These are phyloP conservation scores for Pseudogymnoascus sp. DNA, from an alignment of 2,329 filamentous ascomycete genomes.

Conservation along the genomic window DNA sequence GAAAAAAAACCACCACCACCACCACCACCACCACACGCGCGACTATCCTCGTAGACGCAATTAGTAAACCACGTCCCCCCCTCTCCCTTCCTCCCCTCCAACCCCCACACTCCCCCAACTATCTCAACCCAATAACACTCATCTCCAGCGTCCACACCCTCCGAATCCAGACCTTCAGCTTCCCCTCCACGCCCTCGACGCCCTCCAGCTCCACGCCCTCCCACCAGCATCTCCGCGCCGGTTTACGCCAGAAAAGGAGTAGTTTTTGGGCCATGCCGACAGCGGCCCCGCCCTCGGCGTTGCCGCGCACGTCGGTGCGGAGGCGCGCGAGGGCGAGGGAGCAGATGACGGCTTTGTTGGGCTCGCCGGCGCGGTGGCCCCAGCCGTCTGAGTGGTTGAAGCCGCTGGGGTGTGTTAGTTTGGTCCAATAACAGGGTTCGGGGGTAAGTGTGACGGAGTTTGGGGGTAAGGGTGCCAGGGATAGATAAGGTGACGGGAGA, in stretches of 20 bases:
- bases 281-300: constrained; percentile 64
- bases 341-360: constrained; percentile 97
- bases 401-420: constrained; percentile 47
- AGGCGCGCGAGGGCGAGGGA: constrained; percentile 87
- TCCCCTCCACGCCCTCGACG: constrained; percentile 83
- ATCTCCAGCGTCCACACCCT: constrained; percentile 98
- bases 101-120: constrained; percentile 20
- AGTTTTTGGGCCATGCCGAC: constrained; percentile 99
- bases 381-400: constrained; percentile 94
- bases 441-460: no score
- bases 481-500: not conserved
- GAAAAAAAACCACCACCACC: no score
- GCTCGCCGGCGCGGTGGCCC: constrained; percentile 95
- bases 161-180: constrained; percentile 95
- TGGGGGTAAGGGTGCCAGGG: no score
- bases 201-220: constrained; percentile 87
- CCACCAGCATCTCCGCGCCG: constrained; percentile 96
- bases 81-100: not conserved
- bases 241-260: constrained; percentile 95
- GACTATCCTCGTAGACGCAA: not conserved
- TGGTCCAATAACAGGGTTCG: no score
- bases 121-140: constrained; percentile 82
- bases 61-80: not conserved
- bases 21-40: not conserved
- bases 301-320: constrained; percentile 83